Evolutionary conservation across 164 flowering plant genomes (phyloP).

Genomic region (Annona squamosa): DNA sequence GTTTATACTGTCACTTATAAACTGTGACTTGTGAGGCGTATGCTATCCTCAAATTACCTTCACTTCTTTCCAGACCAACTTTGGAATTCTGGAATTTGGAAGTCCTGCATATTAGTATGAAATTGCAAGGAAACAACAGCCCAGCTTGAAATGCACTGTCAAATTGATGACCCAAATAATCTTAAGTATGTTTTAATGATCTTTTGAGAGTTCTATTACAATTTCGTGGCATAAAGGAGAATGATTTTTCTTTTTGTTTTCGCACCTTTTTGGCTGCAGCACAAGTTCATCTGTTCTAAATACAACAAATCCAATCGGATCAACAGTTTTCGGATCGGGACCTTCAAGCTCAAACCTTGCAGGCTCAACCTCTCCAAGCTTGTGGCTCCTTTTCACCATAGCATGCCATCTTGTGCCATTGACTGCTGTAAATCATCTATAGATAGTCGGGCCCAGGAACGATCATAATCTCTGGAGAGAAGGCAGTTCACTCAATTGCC

Average conservation of each 20-base stretch:
- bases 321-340: slow-evolving; percentile 37
- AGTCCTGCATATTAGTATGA: no score
- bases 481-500: slow-evolving; percentile 16
- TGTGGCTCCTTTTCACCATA: slow-evolving; percentile 7
- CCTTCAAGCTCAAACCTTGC: slow-evolving; percentile 30
- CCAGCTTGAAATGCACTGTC: neutral
- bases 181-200: neutral
- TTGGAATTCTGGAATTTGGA: no score
- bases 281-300: slow-evolving; percentile 41
- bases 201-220: neutral
- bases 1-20: no score
- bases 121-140: neutral
- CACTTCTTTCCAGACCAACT: neutral
- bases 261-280: slow-evolving; percentile 27
- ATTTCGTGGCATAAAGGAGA: neutral
- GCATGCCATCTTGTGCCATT: slow-evolving; percentile 9
- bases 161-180: neutral
- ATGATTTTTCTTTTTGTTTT: neutral
- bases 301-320: slow-evolving; percentile 42
- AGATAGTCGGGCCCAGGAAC: neutral
- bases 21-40: no score
- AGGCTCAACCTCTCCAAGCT: slow-evolving; percentile 5
- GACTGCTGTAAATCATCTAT: slow-evolving; percentile 11
- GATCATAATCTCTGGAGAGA: neutral
- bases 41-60: no score